Evolutionary conservation across 1,284 basidiomycete genomes (phyloP).

Genomic region (Trichosporon sp.): DNA sequence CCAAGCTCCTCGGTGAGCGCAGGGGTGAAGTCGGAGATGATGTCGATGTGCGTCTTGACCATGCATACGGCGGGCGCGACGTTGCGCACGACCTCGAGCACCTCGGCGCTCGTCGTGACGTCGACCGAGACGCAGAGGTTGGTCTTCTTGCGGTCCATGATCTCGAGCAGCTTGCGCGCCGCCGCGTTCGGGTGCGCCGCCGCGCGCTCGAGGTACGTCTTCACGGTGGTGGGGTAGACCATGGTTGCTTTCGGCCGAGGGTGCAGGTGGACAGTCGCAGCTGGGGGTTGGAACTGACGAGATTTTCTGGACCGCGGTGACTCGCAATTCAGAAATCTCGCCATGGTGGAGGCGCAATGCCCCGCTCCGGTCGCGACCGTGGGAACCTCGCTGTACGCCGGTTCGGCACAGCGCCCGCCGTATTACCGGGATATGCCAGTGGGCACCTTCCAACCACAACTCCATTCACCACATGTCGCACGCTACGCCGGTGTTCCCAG

Average conservation of each 20-base stretch:
- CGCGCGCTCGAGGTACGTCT: constrained; percentile 65
- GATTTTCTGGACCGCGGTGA: not conserved
- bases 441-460: not conserved
- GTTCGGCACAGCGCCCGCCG: not conserved
- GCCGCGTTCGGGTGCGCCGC: constrained; percentile 64
- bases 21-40: constrained; percentile 84
- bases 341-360: not conserved
- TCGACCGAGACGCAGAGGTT: constrained; percentile 96
- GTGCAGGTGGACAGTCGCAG: not conserved
- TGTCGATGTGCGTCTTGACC: constrained; percentile 98
- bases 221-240: constrained; percentile 35
- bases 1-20: constrained; percentile 68
- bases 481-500: constrained; percentile 15
- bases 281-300: not conserved
- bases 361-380: not conserved
- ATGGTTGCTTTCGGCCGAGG: constrained; percentile 11
- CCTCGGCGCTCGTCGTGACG: constrained; percentile 74
- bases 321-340: not conserved
- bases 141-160: constrained; percentile 80
- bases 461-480: not conserved
- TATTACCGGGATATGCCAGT: not conserved
- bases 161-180: constrained; percentile 69
- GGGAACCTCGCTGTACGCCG: not conserved
- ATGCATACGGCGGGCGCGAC: constrained; percentile 88
- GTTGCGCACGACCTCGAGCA: constrained; percentile 78